Evolutionary conservation across 2,329 filamentous ascomycete species (phyloP).

Genomic region (Diaporthe amygdali): DNA sequence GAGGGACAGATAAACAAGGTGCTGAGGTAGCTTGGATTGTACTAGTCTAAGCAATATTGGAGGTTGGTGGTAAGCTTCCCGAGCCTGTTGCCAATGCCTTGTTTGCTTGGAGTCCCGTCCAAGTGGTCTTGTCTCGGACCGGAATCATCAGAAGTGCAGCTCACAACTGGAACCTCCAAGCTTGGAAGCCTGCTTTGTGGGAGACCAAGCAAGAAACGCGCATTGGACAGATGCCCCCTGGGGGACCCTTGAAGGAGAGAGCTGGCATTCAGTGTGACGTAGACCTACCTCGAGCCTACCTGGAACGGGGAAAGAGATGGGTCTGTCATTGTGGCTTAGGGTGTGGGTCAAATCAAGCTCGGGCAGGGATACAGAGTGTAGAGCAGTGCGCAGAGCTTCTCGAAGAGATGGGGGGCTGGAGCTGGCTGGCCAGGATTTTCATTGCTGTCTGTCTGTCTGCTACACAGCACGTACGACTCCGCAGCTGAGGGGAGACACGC

Average conservation of each 20-base stretch:
- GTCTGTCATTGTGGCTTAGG: constrained; percentile 8
- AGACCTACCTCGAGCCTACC: neutral
- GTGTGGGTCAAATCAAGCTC: constrained; percentile 11
- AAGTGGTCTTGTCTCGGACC: constrained; percentile 1
- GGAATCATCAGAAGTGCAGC: neutral
- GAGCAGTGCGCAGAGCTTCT: neutral
- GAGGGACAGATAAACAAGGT: constrained; percentile 6
- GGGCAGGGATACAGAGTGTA: neutral
- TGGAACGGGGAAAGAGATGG: neutral
- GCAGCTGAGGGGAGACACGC: neutral
- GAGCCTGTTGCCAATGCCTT: neutral
- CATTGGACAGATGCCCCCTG: constrained; percentile 12
- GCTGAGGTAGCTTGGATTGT: neutral
- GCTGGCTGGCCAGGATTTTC: neutral
- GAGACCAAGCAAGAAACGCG: neutral
- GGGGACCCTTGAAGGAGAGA: neutral
- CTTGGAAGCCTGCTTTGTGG: constrained; percentile 5
- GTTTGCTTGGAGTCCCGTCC: neutral
- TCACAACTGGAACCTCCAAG: neutral
- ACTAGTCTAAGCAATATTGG: neutral
- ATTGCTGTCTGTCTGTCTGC: neutral
- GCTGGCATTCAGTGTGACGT: constrained; percentile 1
- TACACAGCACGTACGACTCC: neutral
- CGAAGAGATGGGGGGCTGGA: neutral
- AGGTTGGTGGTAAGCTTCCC: constrained; percentile 11